These are phyloP conservation scores for Trichoderma virens DNA, from an alignment of 495 filamentous ascomycete genomes.

Conservation along the genomic window DNA sequence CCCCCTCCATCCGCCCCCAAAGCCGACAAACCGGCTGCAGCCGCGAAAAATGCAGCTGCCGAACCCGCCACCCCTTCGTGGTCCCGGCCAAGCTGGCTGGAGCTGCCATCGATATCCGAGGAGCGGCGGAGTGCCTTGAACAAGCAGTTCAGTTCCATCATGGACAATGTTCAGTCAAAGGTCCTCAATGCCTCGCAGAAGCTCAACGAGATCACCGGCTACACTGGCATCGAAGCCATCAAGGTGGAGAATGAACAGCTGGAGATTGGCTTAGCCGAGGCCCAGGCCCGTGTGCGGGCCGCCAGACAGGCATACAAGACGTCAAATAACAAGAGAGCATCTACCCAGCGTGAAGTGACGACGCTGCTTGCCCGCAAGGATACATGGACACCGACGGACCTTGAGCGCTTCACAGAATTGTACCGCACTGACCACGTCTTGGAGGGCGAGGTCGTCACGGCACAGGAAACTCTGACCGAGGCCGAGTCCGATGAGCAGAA, in stretches of 20 bases:
- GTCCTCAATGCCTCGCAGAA: constrained; percentile 76
- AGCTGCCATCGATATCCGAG: constrained; percentile 75
- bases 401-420: constrained; percentile 89
- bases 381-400: constrained; percentile 75
- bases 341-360: constrained; percentile 93
- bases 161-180: constrained; percentile 84
- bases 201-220: constrained; percentile 89
- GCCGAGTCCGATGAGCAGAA: constrained; percentile 74
- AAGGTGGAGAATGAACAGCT: constrained; percentile 64
- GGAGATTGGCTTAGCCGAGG: constrained; percentile 57
- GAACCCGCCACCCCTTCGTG: background rate
- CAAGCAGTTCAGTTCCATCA: constrained; percentile 65
- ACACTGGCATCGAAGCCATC: constrained; percentile 82
- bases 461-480: constrained; percentile 59
- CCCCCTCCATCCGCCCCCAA: background rate
- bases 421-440: constrained; percentile 91
- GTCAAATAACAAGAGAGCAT: constrained; percentile 68
- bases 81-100: constrained; percentile 10
- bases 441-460: constrained; percentile 75
- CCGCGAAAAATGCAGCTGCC: background rate
- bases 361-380: constrained; percentile 89
- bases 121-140: constrained; percentile 61
- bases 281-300: constrained; percentile 56
- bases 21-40: background rate
- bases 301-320: constrained; percentile 69